phyloP scores from a whole-genome alignment of 257 asterid species.

The Eucommia ulmoides region DNA sequence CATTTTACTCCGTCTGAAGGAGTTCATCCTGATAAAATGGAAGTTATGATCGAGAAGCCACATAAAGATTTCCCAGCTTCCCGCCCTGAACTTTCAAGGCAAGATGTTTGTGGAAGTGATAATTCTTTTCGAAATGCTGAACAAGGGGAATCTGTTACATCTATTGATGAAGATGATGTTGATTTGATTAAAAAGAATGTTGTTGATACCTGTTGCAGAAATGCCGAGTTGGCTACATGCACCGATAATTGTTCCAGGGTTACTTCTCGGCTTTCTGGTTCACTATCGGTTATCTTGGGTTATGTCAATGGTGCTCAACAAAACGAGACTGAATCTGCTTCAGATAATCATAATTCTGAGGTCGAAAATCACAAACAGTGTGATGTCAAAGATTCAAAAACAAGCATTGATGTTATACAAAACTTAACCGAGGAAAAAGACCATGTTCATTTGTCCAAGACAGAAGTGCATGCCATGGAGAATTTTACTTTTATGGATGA shows the following conservation, averaged over 20 bases:
- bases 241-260: constrained; percentile 6
- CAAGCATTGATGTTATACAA: constrained; percentile 14
- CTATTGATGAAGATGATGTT: constrained; percentile 15
- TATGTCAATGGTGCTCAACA: constrained; percentile 19
- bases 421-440: constrained; percentile 18
- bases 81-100: constrained; percentile 6
- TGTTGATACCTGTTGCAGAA: constrained; percentile 8
- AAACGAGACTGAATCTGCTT: constrained; percentile 15
- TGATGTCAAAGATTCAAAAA: constrained; percentile 19
- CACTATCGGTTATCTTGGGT: constrained; percentile 8
- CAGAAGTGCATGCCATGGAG: constrained; percentile 13
- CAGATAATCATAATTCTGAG: constrained; percentile 12
- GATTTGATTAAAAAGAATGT: constrained; percentile 13
- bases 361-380: constrained; percentile 11
- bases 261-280: constrained; percentile 10
- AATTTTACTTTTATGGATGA: constrained; percentile 12
- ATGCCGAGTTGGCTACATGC: constrained; percentile 12
- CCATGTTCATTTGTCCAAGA: constrained; percentile 14
- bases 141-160: constrained; percentile 9
- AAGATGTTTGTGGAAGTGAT: constrained; percentile 17
- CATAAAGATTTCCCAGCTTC: constrained; percentile 2
- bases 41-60: constrained; percentile 2
- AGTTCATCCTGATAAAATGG: constrained; percentile 13
- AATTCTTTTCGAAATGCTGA: constrained; percentile 14
- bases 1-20: constrained; percentile 15